phyloP scores from a whole-genome alignment of 2,329 filamentous ascomycete species.

The Scedosporium aurantiacum region DNA sequence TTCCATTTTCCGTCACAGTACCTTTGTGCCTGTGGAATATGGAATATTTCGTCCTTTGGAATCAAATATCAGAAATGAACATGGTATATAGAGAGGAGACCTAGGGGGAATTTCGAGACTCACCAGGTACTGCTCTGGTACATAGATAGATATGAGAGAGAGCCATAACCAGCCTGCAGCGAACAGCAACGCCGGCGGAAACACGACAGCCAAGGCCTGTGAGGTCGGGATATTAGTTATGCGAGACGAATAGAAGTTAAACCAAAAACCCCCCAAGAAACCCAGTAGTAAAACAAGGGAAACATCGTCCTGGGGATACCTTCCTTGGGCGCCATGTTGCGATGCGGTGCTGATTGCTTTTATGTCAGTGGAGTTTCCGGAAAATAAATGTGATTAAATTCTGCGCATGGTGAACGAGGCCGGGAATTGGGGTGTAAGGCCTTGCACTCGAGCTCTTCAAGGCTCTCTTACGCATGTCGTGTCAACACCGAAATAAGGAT shows the following conservation, averaged over 20 bases:
- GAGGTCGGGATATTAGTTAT: background rate
- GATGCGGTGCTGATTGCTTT: too few relatives aligned
- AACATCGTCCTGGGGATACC: too few relatives aligned
- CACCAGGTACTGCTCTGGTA: slow-evolving; percentile 45
- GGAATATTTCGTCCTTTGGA: slow-evolving; percentile 69
- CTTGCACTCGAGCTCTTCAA: too few relatives aligned
- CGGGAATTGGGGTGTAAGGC: too few relatives aligned
- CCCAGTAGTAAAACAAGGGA: background rate
- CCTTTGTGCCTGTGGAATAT: slow-evolving; percentile 80
- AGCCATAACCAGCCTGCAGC: slow-evolving; percentile 26
- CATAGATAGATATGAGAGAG: slow-evolving; percentile 23
- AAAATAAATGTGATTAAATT: too few relatives aligned
- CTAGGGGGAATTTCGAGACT: background rate
- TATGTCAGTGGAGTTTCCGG: too few relatives aligned
- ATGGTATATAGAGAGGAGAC: background rate
- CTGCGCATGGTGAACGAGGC: too few relatives aligned
- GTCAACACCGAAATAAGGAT: background rate
- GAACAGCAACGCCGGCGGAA: slow-evolving; percentile 12
- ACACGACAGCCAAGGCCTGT: background rate
- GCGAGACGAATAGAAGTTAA: background rate
- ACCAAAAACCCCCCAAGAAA: background rate
- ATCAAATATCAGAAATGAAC: background rate
- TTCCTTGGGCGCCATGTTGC: too few relatives aligned
- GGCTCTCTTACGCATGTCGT: background rate
- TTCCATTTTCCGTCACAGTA: slow-evolving; percentile 67